A percentile compares a stretch with the other conserved stretches of the same genome.
Conservation (phyloP, 345 rosid species). For the Lenwebbia sp. region DNA sequence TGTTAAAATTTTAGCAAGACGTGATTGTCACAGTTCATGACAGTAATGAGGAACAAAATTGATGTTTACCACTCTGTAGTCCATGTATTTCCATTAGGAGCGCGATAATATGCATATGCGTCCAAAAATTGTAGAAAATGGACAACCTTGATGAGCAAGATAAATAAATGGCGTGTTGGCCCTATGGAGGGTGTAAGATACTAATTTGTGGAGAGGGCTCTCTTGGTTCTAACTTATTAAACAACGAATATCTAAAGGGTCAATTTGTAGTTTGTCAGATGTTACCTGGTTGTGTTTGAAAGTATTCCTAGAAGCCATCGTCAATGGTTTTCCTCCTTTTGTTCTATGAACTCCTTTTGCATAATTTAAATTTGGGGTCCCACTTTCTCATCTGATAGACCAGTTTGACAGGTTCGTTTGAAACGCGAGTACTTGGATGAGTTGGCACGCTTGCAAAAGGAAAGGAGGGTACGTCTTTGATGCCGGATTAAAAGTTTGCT, state of each 20-base stretch:
- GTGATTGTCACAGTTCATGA: neutral
- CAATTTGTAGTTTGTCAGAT: neutral
- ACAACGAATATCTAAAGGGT: neutral
- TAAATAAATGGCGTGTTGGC: neutral
- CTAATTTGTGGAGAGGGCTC: neutral
- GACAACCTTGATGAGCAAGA: neutral
- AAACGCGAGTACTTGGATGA: constrained; percentile 86
- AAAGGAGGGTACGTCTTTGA: constrained; percentile 26
- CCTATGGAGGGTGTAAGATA: neutral
- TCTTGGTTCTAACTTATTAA: neutral
- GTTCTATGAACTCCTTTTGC: neutral
- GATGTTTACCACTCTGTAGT: neutral
- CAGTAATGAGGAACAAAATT: neutral
- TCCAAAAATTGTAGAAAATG: neutral
- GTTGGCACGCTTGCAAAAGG: constrained; percentile 19
- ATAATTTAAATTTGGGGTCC: neutral
- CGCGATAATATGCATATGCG: neutral
- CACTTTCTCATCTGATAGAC: neutral
- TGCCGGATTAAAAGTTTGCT: constrained; percentile 5
- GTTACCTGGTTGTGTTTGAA: neutral
- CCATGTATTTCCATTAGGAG: neutral
- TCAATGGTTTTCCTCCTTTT: neutral
- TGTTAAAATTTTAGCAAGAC: neutral
- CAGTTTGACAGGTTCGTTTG: constrained; percentile 55
- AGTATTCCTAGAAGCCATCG: neutral